Evolutionary conservation across 257 asterid genomes (phyloP).

Genomic region (Haberlea rhodopensis): DNA sequence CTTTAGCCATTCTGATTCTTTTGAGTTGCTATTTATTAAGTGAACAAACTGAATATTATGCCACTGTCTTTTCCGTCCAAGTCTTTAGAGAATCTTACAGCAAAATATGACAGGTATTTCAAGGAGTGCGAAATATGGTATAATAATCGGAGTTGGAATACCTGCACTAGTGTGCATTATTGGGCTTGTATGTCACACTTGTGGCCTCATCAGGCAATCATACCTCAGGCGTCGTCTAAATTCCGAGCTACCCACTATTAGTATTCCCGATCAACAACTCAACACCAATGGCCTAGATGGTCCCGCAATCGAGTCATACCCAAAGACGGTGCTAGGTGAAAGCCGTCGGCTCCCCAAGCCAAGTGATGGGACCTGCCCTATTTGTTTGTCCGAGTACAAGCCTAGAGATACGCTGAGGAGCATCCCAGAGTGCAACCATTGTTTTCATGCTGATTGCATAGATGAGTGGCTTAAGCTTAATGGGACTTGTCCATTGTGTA

Average conservation of each 20-base stretch:
- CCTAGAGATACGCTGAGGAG: constrained; percentile 63
- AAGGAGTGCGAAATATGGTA: constrained; percentile 62
- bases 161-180: constrained; percentile 61
- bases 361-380: constrained; percentile 56
- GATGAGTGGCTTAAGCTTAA: constrained; percentile 90
- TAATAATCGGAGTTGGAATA: constrained; percentile 64
- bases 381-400: constrained; percentile 67
- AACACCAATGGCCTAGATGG: constrained; percentile 49
- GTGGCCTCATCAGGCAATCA: constrained; percentile 34
- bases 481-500: constrained; percentile 74
- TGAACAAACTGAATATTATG: too few relatives aligned
- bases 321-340: constrained; percentile 64
- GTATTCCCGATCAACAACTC: constrained; percentile 26
- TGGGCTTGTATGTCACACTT: constrained; percentile 46
- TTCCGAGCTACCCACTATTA: constrained; percentile 31
- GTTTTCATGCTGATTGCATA: constrained; percentile 62
- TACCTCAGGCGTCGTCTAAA: constrained; percentile 20
- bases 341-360: constrained; percentile 63
- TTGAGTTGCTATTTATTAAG: too few relatives aligned
- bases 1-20: too few relatives aligned
- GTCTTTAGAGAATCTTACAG: too few relatives aligned
- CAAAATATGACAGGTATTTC: constrained; percentile 50
- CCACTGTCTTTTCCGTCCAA: too few relatives aligned
- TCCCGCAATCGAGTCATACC: constrained; percentile 68
- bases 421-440: constrained; percentile 81